phyloP scores from a whole-genome alignment of 352 stramenopile species.

The Pythium grandisporangium region DNA sequence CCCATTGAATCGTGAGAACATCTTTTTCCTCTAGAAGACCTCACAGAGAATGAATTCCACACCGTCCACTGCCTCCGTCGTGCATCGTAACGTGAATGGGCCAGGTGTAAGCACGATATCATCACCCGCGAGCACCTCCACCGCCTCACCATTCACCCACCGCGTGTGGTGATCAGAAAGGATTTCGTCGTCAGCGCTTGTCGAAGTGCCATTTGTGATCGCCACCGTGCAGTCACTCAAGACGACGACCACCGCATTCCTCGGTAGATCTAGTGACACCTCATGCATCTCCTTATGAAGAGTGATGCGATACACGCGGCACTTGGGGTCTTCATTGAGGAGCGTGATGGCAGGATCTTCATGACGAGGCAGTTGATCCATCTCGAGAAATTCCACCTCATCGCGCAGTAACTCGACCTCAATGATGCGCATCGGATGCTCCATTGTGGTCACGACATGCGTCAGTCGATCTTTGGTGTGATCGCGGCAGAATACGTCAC shows the following conservation, averaged over 20 bases:
- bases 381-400: conserved; percentile 14
- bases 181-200: conserved; percentile 3
- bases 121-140: neutral
- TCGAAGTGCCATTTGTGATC: neutral
- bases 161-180: conserved; percentile 3
- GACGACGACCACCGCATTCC: conserved; percentile 24
- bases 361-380: conserved; percentile 1
- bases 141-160: neutral
- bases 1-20: no score
- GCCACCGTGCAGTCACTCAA: neutral
- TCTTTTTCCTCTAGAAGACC: conserved; percentile 2
- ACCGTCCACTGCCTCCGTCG: no score
- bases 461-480: conserved; percentile 30
- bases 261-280: conserved; percentile 17
- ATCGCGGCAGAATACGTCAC: conserved; percentile 17
- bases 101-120: conserved; percentile 2
- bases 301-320: conserved; percentile 34
- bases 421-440: conserved; percentile 30
- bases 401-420: conserved; percentile 42
- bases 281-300: conserved; percentile 11
- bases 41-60: conserved; percentile 4
- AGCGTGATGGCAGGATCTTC: conserved; percentile 3
- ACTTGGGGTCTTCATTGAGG: conserved; percentile 25
- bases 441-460: conserved; percentile 21
- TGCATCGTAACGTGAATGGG: neutral